Base-by-base conservation (phyloP, 2,329 filamentous ascomycete species). In the Colletotrichum coccodes region DNA sequence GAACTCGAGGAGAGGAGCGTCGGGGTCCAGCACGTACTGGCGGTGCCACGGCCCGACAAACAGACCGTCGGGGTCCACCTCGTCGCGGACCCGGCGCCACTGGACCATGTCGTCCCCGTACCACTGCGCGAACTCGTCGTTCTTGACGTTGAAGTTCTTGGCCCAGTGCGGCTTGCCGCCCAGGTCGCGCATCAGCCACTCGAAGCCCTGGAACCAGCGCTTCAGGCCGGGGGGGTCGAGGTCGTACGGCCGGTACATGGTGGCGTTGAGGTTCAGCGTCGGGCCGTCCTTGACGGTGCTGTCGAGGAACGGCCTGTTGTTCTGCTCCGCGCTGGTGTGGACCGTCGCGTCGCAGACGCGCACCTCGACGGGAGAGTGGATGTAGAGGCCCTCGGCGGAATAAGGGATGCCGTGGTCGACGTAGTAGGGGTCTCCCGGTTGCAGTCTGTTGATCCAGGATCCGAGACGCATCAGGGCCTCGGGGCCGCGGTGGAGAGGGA, bases 341-440 rank as follows among this genome's bases (percentile, higher is more conserved):
- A 79, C 75, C 21, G 81, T 83, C 12, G 92, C 93, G 76, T 97
- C 91, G 66, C 91, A 89, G 50, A 97, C 91, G 59, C 94, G 91
- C n/a, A 97, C 94, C 82, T 97, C 94, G 72, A 97, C 89, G 0
- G 94, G 94, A n/a, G 92, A 93, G 77, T 97, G 94, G 3, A 97
- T 92, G 79, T 92, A 97, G n/a, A 97, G 80, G 0, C 90, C 92
- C 42, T 91, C 87, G n/a, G 90, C 87, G 23, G 89, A 90, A 81
- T 94, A 94, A 0, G 94, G 94, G 72, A 97, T 96, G 54, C 86
- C 83, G 72, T 91, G 90, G 44, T 84, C 83, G 7, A 89, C 86
- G 78, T 91, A 90, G 73, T 86, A 85, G 4, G 85, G 82, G 74
- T 96, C 92, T 21, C 89, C 87, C 62, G 93, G 83, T 0, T 79